Evolutionary conservation across 2,329 filamentous ascomycete genomes (phyloP).

Genomic region (Sclerotinia glacialis): DNA sequence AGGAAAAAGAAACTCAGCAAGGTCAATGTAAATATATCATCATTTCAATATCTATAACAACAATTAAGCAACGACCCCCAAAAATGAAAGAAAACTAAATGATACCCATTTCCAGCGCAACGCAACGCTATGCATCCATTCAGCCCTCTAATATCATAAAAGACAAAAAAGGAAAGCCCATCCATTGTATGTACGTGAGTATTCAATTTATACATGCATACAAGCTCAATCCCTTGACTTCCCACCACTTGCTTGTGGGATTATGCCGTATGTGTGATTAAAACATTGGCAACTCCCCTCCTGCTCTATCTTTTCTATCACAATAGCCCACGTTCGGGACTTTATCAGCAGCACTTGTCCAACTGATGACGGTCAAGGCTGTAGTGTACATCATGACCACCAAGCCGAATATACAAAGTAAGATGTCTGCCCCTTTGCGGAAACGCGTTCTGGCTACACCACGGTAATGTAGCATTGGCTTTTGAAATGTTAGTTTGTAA

Average conservation of each 20-base stretch:
- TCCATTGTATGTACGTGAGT: not conserved
- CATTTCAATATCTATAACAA: not conserved
- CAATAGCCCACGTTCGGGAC: constrained; percentile 60
- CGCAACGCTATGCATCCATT: constrained; percentile 17
- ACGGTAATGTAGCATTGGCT: constrained; percentile 88
- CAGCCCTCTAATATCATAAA: constrained; percentile 13
- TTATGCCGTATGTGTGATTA: not conserved
- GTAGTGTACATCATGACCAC: constrained; percentile 93
- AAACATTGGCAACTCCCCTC: constrained; percentile 8
- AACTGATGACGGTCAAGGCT: constrained; percentile 78
- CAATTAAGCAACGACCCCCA: not conserved
- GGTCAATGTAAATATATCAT: not conserved
- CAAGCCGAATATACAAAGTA: constrained; percentile 77
- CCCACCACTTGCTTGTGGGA: constrained; percentile 3
- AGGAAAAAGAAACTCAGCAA: not conserved
- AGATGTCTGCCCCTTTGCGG: constrained; percentile 69
- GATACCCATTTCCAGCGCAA: constrained; percentile 12
- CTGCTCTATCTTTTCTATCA: constrained; percentile 43
- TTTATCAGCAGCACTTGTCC: constrained; percentile 60
- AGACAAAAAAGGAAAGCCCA: not conserved
- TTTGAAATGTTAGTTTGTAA: constrained; percentile 21
- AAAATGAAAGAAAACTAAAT: not conserved
- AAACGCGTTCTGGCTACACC: constrained; percentile 68
- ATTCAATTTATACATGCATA: constrained; percentile 13
- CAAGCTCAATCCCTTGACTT: not conserved